A percentile compares a stretch with the other conserved stretches of the same genome.
phyloP scores from a whole-genome alignment of 2,329 filamentous ascomycete species.

The Hypoxylon sp. region DNA sequence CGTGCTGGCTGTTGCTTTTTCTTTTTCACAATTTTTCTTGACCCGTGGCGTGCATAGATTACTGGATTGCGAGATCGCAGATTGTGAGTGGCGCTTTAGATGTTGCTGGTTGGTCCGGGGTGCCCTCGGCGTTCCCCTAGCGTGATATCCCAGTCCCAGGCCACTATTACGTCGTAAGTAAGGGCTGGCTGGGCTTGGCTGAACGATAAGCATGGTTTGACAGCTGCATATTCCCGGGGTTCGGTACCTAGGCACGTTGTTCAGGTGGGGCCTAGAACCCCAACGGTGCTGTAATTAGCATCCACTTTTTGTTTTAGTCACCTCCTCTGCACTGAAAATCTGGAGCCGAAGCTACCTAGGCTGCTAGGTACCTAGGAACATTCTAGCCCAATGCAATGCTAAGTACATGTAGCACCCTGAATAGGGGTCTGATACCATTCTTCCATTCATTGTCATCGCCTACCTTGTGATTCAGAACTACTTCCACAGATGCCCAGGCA shows the following conservation, averaged over 20 bases:
- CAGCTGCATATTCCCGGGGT: constrained; percentile 38
- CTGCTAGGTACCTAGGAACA: too few species aligned
- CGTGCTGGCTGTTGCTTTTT: constrained; percentile 1
- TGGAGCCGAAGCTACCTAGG: constrained; percentile 22
- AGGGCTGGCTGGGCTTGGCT: constrained; percentile 9
- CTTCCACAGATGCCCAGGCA: not conserved
- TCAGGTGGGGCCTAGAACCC: constrained; percentile 7
- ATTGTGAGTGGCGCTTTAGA: constrained; percentile 17
- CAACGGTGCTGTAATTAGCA: constrained; percentile 24
- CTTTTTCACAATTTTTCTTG: constrained; percentile 23
- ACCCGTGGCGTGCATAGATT: constrained; percentile 36
- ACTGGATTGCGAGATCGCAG: constrained; percentile 40
- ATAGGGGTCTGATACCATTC: constrained; percentile 10
- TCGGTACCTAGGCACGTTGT: too few species aligned
- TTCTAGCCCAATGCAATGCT: constrained; percentile 4
- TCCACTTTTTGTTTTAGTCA: constrained; percentile 15
- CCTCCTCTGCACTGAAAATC: constrained; percentile 15
- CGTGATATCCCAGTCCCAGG: constrained; percentile 1
- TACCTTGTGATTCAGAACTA: not conserved
- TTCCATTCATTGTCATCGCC: not conserved
- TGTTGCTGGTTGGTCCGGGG: constrained; percentile 14
- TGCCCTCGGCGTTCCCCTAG: constrained; percentile 5
- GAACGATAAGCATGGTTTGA: constrained; percentile 24
- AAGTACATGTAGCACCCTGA: not conserved
- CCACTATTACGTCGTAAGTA: constrained; percentile 13